phyloP scores from a whole-genome alignment of 139 green algal genomes.

The Picochlorum sp. region DNA sequence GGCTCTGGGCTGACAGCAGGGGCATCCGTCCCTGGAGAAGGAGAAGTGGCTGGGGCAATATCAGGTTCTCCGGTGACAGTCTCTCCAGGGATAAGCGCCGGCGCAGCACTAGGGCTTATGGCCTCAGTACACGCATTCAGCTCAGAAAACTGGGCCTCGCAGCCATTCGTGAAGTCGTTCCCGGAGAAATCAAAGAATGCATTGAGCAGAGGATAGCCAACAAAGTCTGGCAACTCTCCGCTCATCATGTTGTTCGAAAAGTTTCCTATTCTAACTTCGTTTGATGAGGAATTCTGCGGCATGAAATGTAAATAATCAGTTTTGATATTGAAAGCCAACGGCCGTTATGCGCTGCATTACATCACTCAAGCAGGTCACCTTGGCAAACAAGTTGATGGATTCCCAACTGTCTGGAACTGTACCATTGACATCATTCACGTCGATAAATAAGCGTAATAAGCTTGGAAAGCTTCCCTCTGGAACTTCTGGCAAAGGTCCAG shows the following conservation, averaged over 20 bases:
- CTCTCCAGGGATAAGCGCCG: neutral
- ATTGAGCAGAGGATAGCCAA: neutral
- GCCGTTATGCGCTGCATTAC: neutral
- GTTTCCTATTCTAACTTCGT: neutral
- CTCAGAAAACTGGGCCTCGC: neutral
- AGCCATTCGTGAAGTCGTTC: conserved; percentile 1
- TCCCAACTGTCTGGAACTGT: conserved; percentile 4
- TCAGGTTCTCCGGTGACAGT: neutral
- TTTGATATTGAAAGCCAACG: neutral
- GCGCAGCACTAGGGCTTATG: too few relatives aligned
- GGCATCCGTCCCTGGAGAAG: neutral
- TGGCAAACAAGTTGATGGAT: neutral
- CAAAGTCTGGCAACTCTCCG: conserved; percentile 1
- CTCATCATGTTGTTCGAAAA: conserved; percentile 2
- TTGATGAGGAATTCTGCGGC: neutral
- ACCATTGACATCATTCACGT: neutral
- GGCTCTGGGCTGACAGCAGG: neutral
- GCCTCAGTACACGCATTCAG: neutral
- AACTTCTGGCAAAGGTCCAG: conserved; percentile 1
- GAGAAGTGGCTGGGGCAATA: neutral
- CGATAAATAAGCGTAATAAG: neutral
- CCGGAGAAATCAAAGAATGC: neutral
- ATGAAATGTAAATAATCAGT: neutral
- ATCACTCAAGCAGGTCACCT: too few relatives aligned
- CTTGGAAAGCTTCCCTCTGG: neutral